Evolutionary conservation across 139 green algal species (phyloP).

Genomic region (Closterium sp.): DNA sequence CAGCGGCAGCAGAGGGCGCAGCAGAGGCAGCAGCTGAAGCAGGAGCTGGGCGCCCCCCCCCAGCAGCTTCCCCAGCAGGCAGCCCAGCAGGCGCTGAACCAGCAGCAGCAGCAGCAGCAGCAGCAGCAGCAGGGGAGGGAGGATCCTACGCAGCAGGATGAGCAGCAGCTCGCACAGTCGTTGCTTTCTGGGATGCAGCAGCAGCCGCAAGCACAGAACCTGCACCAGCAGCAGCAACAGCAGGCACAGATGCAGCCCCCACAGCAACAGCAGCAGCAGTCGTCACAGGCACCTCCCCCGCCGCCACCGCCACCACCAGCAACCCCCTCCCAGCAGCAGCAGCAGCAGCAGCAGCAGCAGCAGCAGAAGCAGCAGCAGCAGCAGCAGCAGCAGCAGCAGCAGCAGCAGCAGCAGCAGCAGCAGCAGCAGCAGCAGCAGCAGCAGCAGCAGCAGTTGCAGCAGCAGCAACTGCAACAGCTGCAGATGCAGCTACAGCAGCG

Average conservation of each 20-base stretch:
- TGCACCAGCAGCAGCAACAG: conserved; percentile 14
- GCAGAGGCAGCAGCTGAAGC: conserved; percentile 20
- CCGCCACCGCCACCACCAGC: not conserved
- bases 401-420: not conserved
- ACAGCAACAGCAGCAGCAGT: conserved; percentile 4
- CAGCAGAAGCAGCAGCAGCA: not conserved
- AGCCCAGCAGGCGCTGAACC: not conserved
- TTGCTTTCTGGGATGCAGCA: not conserved
- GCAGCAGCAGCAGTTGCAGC: not conserved
- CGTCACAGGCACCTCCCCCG: not conserved
- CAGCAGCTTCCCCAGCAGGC: not conserved
- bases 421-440: conserved; percentile 14
- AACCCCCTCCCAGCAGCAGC: not conserved
- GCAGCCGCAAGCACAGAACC: conserved; percentile 1
- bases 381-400: not conserved
- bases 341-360: conserved; percentile 2
- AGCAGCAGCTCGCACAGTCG: not conserved
- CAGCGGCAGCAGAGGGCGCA: conserved; percentile 3
- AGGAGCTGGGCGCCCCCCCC: not conserved
- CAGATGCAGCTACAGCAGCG: not conserved
- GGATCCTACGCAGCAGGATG: conserved; percentile 7
- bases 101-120: conserved; percentile 17
- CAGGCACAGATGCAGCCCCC: not conserved
- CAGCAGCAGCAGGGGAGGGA: conserved; percentile 13
- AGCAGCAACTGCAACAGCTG: not conserved